Evolutionary conservation across 2,329 filamentous ascomycete species (phyloP), one percentile per base, ranked within the genome.

Genomic region (Pseudogymnoascus verrucosus): DNA sequence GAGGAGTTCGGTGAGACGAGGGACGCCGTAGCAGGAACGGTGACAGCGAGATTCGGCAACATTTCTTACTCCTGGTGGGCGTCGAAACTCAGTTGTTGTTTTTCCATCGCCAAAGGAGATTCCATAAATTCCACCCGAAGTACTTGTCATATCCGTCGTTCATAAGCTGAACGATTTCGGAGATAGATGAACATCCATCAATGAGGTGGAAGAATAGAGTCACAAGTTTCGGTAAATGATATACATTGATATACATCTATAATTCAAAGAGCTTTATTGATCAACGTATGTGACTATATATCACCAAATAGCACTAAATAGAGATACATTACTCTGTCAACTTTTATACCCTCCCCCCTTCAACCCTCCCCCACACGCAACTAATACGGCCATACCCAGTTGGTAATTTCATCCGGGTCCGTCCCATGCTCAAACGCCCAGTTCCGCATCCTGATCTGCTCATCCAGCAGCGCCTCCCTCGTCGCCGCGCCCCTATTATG

Each of bases 391-490:
- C 71, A 73, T 16, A 40, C 67, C 71, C 71, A 73, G 10, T 68
- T 65, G 0, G 65, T 65, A 54, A 73, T 68, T 16, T 67, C 66
- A 1, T 65, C 65, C 0, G 88, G 87, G 75, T 93, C 89, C 68
- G 90, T 76, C 19, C 89, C 89, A 60, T 81, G 80, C 77, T 90
- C 87, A 69, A 85, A 91, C 0, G 88, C 88, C 72, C 84, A 80
- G 64, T 82, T 84, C 69, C 80, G 81, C 1, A 86, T 86, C 61
- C 78, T 76, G 68, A 90, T 84, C 78, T 89, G 87, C 67, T 81
- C 76, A 69, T 88, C 84, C 66, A 86, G 74, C 68, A 93, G 78
- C 63, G 78, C 78, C 76, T 92, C 87, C 23, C 89, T 77, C 0
- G 85, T 83, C 0, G 80, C 76, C 0, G 84, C 77, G 1, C 84